phyloP scores from a whole-genome alignment of 208 protist species.

The Leishmania major region DNA sequence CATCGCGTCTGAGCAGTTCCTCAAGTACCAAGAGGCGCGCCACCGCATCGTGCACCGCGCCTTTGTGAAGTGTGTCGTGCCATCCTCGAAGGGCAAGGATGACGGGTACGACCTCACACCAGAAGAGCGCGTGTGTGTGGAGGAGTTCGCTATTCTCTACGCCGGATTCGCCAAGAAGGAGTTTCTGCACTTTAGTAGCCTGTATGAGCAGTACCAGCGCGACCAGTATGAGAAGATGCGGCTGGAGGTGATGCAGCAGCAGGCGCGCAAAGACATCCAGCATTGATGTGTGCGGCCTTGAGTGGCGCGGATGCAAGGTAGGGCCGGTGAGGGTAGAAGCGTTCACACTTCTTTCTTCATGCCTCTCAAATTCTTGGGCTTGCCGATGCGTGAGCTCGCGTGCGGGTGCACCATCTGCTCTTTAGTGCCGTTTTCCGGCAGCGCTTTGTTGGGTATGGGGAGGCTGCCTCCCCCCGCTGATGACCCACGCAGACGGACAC shows the following conservation, averaged over 20 bases:
- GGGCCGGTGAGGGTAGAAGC: neutral
- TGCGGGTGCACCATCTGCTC: neutral
- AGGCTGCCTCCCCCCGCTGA: neutral
- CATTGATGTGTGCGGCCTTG: constrained; percentile 22
- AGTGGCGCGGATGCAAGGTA: neutral
- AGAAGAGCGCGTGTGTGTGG: constrained; percentile 77
- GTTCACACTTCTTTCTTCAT: neutral
- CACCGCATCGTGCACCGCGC: constrained; percentile 62
- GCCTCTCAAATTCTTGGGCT: neutral
- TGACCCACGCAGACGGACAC: neutral
- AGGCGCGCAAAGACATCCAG: constrained; percentile 67
- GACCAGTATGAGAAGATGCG: constrained; percentile 70
- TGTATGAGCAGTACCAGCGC: constrained; percentile 80
- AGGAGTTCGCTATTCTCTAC: constrained; percentile 86
- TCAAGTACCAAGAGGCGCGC: constrained; percentile 58
- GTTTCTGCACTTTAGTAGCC: constrained; percentile 63
- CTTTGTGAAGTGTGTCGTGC: constrained; percentile 82
- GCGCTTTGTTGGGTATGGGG: neutral
- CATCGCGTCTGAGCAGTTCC: constrained; percentile 71
- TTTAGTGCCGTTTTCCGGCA: neutral
- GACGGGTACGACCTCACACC: constrained; percentile 49
- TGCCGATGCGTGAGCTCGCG: neutral
- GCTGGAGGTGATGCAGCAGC: constrained; percentile 62
- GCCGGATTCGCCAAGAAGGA: constrained; percentile 59
- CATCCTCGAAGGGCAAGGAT: constrained; percentile 44